Conservation (phyloP, 768 basidiomycete genomes). For the Agaricus sinodeliciosus region DNA sequence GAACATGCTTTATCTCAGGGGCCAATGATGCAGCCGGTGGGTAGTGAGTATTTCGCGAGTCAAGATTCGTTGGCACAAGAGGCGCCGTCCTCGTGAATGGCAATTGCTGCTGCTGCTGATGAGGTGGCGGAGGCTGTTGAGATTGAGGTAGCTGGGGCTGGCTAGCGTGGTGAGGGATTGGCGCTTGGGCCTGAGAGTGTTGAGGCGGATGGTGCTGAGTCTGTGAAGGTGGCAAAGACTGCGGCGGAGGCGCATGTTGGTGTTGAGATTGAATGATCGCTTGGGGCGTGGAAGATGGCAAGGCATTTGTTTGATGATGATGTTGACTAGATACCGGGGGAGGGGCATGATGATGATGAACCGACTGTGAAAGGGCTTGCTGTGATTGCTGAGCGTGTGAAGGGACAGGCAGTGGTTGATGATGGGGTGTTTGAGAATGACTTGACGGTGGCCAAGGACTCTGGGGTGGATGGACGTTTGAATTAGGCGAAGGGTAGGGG, state of each 20-base stretch:
- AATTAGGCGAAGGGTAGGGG: conserved; percentile 9
- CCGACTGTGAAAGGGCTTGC: conserved; percentile 27
- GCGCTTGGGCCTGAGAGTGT: conserved; percentile 18
- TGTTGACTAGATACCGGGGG: conserved; percentile 17
- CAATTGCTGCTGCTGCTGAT: conserved; percentile 12
- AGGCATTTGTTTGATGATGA: conserved; percentile 36
- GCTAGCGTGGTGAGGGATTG: conserved; percentile 15
- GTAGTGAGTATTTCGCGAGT: conserved; percentile 13
- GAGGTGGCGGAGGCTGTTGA: conserved; percentile 16
- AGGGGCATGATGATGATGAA: conserved; percentile 26
- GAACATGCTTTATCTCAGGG: conserved; percentile 28
- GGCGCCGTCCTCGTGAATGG: conserved; percentile 17
- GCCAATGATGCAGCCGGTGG: conserved; percentile 11
- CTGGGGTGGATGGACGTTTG: conserved; percentile 8
- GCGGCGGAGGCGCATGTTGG: conserved; percentile 14
- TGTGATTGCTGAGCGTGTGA: conserved; percentile 25
- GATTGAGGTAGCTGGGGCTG: conserved; percentile 17
- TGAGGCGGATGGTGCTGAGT: conserved; percentile 24
- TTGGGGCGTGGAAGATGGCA: conserved; percentile 32
- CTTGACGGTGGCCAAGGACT: conserved; percentile 5
- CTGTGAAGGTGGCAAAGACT: conserved; percentile 17
- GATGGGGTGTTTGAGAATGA: conserved; percentile 31
- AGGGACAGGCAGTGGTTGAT: conserved; percentile 21
- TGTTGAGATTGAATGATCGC: conserved; percentile 26
- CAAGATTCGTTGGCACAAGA: conserved; percentile 19